These are phyloP conservation scores for Lactarius indigo DNA, from an alignment of 768 basidiomycete genomes.

Conservation along the genomic window DNA sequence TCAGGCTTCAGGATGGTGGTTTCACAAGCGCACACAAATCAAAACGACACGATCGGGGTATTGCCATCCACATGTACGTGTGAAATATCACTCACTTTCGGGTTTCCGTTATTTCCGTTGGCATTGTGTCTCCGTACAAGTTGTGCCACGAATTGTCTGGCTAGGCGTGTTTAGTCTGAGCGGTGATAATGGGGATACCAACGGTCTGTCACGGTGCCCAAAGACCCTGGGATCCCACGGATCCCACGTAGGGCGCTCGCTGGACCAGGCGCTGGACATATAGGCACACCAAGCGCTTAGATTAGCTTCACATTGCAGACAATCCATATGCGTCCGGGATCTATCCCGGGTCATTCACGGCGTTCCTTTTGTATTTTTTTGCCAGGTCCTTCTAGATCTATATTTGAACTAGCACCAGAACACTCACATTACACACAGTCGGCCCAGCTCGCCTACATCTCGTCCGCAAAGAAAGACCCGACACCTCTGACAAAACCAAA, in stretches of 20 bases:
- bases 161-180: neutral
- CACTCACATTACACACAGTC: neutral
- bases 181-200: neutral
- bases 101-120: too few relatives aligned
- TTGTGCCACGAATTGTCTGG: too few relatives aligned
- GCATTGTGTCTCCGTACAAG: neutral
- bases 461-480: too few relatives aligned
- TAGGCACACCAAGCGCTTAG: neutral
- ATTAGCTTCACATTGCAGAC: neutral
- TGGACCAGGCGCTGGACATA: neutral
- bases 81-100: neutral
- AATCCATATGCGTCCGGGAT: neutral
- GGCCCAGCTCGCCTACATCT: neutral
- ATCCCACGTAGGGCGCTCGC: neutral
- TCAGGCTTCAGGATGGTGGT: neutral
- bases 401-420: neutral
- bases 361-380: too few relatives aligned
- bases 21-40: neutral
- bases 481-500: too few relatives aligned
- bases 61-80: neutral
- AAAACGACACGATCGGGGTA: neutral
- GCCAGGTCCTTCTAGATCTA: neutral
- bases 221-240: neutral
- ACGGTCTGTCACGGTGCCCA: too few relatives aligned
- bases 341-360: too few relatives aligned